phyloP scores from a whole-genome alignment of 176 grass and related monocot species.

The Tillandsia fasciculata region DNA sequence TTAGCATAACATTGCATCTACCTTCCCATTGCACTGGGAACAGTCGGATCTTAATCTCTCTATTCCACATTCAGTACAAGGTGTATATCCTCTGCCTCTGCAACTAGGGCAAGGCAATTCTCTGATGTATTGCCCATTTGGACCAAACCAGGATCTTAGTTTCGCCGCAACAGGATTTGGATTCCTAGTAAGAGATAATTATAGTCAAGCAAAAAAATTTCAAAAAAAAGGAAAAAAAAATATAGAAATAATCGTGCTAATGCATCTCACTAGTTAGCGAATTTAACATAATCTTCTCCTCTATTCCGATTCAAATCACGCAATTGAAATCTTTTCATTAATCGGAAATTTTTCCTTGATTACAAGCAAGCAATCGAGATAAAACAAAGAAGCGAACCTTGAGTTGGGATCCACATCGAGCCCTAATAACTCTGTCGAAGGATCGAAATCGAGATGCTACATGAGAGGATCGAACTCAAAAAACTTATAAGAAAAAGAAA shows the following conservation, averaged over 20 bases:
- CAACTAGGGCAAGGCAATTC: slow-evolving; percentile 86
- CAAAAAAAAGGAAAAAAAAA: neutral
- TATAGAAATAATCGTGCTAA: neutral
- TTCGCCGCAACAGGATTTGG: slow-evolving; percentile 32
- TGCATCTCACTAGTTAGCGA: no score
- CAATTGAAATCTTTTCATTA: no score
- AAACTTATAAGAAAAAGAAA: neutral
- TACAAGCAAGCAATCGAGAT: neutral
- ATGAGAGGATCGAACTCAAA: slow-evolving; percentile 10
- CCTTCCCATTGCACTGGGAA: slow-evolving; percentile 77
- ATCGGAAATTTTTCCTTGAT: no score
- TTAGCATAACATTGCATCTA: slow-evolving; percentile 5
- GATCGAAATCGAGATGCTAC: slow-evolving; percentile 44
- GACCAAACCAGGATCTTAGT: slow-evolving; percentile 74
- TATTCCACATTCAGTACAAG: slow-evolving; percentile 65
- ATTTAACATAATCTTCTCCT: no score
- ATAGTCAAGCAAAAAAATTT: slow-evolving; percentile 1
- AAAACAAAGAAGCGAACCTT: slow-evolving; percentile 23
- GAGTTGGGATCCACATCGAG: slow-evolving; percentile 26
- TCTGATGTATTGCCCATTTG: slow-evolving; percentile 87
- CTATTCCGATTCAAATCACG: no score
- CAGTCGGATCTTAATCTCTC: slow-evolving; percentile 75
- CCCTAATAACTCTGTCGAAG: slow-evolving; percentile 36
- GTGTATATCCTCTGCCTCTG: slow-evolving; percentile 77
- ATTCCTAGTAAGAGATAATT: slow-evolving; percentile 36